phyloP scores from a whole-genome alignment of 2,329 filamentous ascomycete genomes.

The Neobulgaria alba region DNA sequence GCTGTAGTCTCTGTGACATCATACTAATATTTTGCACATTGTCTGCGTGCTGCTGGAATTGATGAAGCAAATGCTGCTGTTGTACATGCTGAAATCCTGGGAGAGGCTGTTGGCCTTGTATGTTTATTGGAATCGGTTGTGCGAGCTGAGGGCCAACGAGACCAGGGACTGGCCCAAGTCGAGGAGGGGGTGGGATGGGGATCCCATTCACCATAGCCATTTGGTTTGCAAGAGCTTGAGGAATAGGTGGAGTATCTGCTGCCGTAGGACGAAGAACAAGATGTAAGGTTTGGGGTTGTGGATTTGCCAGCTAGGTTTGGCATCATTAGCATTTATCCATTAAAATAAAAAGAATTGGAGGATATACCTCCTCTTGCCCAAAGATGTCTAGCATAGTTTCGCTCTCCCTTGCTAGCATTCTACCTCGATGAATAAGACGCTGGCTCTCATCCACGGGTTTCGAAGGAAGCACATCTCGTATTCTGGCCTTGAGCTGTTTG shows the following conservation, averaged over 20 bases:
- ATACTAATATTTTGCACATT: slow-evolving; percentile 7
- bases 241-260: slow-evolving; percentile 8
- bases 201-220: slow-evolving; percentile 1
- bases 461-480: slow-evolving; percentile 42
- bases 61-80: slow-evolving; percentile 19
- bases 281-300: slow-evolving; percentile 44
- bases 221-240: slow-evolving; percentile 1
- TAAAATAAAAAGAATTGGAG: no score
- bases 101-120: slow-evolving; percentile 17
- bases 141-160: slow-evolving; percentile 20
- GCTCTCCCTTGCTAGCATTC: slow-evolving; percentile 43
- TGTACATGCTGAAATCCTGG: slow-evolving; percentile 21
- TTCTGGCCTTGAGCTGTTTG: slow-evolving; percentile 48
- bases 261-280: slow-evolving; percentile 39
- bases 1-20: slow-evolving; percentile 36
- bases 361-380: slow-evolving; percentile 38
- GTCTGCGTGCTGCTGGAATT: slow-evolving; percentile 13
- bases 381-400: slow-evolving; percentile 50
- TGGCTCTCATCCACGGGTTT: slow-evolving; percentile 47
- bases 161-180: slow-evolving; percentile 4
- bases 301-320: slow-evolving; percentile 36
- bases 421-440: slow-evolving; percentile 52
- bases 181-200: slow-evolving; percentile 6
- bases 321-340: no score
- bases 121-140: slow-evolving; percentile 10